These are phyloP conservation scores for Amauroascus verrucosus DNA, from an alignment of 2,329 filamentous ascomycete genomes.

Conservation along the genomic window DNA sequence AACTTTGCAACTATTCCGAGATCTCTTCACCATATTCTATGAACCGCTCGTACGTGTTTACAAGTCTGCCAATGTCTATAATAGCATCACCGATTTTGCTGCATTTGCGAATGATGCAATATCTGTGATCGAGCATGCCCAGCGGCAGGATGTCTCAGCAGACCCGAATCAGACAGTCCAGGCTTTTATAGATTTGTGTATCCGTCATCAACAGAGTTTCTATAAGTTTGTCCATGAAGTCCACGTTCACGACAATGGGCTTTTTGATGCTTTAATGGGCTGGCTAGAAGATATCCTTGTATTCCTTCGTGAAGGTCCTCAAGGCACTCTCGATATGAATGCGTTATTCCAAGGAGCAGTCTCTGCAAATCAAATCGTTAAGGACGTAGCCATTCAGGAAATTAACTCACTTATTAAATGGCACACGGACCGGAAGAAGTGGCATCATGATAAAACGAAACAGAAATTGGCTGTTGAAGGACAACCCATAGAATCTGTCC, in stretches of 20 bases:
- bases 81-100: conserved; percentile 91
- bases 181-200: conserved; percentile 92
- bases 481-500: conserved; percentile 37
- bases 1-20: conserved; percentile 90
- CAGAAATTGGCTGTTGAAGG: conserved; percentile 94
- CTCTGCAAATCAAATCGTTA: conserved; percentile 57
- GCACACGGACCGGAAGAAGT: conserved; percentile 93
- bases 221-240: conserved; percentile 99
- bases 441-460: conserved; percentile 93
- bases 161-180: conserved; percentile 98
- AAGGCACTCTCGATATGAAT: conserved; percentile 84
- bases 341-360: conserved; percentile 76
- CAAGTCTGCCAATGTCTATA: conserved; percentile 97
- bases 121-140: conserved; percentile 58
- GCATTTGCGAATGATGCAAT: conserved; percentile 90
- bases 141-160: conserved; percentile 70
- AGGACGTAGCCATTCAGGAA: conserved; percentile 61
- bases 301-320: conserved; percentile 78
- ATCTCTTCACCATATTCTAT: conserved; percentile 97
- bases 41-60: conserved; percentile 94
- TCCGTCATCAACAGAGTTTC: conserved; percentile 89
- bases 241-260: conserved; percentile 88
- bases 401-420: conserved; percentile 80
- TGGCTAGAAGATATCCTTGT: conserved; percentile 95
- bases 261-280: conserved; percentile 91